These are phyloP conservation scores for Sclerotinia spermophila DNA, from an alignment of 2,329 filamentous ascomycete genomes.

Conservation along the genomic window DNA sequence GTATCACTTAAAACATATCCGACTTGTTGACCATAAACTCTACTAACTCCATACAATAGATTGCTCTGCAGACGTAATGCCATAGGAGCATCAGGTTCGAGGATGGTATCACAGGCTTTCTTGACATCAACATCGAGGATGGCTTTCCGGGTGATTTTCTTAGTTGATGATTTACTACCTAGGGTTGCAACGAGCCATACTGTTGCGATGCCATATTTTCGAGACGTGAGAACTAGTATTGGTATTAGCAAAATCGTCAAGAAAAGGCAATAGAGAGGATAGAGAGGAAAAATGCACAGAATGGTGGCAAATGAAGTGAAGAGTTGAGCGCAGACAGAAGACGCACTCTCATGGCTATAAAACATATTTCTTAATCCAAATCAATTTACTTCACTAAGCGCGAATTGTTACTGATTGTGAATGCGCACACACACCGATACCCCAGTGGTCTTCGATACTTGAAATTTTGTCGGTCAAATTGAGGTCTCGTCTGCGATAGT, in stretches of 20 bases:
- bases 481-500: neutral
- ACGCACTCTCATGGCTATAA: conserved; percentile 89
- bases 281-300: neutral
- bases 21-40: conserved; percentile 85
- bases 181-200: conserved; percentile 94
- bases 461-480: neutral
- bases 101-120: conserved; percentile 85
- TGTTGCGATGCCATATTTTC: conserved; percentile 88
- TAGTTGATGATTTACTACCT: conserved; percentile 65
- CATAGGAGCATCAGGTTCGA: conserved; percentile 79
- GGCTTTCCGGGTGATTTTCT: conserved; percentile 76
- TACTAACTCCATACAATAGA: conserved; percentile 79
- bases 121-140: conserved; percentile 85
- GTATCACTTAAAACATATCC: conserved; percentile 74
- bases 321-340: neutral
- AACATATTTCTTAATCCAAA: conserved; percentile 59
- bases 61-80: conserved; percentile 87
- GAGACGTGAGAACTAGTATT: conserved; percentile 67
- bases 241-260: neutral
- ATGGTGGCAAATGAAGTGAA: neutral
- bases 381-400: neutral
- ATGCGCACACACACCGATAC: neutral
- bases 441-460: neutral
- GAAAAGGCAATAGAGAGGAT: neutral
- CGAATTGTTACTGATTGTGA: neutral